Percentiles rank a stretch among this genome's conserved stretches.
Conservation (phyloP, 2,329 filamentous ascomycete species). For the Polytolypa hystricis region DNA sequence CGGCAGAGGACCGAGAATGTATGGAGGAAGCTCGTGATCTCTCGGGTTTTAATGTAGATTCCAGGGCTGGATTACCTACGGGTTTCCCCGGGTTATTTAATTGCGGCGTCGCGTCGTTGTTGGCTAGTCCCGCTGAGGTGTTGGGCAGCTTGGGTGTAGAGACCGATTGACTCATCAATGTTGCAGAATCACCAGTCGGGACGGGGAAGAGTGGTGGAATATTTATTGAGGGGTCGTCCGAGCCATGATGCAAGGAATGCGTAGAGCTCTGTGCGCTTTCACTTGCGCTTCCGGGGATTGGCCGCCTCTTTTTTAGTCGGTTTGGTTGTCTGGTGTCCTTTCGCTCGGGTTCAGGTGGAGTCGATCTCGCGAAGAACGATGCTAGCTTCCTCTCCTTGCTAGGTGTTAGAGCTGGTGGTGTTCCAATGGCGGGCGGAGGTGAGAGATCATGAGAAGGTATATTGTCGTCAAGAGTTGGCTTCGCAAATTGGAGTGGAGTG, state of each 20-base stretch:
- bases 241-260: slow-evolving; percentile 51
- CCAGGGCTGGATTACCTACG: slow-evolving; percentile 27
- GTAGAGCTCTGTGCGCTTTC: slow-evolving; percentile 86
- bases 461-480: slow-evolving; percentile 7
- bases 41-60: slow-evolving; percentile 50
- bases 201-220: background rate
- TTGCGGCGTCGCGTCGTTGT: slow-evolving; percentile 15
- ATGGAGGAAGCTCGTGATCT: slow-evolving; percentile 67
- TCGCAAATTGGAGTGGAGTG: background rate
- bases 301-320: slow-evolving; percentile 77
- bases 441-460: slow-evolving; percentile 30
- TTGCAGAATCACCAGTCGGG: too few species aligned
- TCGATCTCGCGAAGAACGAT: slow-evolving; percentile 56
- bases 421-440: slow-evolving; percentile 33
- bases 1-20: slow-evolving; percentile 58
- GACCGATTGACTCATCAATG: too few species aligned
- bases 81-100: slow-evolving; percentile 1
- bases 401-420: slow-evolving; percentile 41
- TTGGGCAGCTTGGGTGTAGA: slow-evolving; percentile 25
- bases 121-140: slow-evolving; percentile 17
- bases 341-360: slow-evolving; percentile 50
- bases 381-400: slow-evolving; percentile 57
- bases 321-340: slow-evolving; percentile 63
- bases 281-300: slow-evolving; percentile 62
- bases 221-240: slow-evolving; percentile 33